phyloP scores from a whole-genome alignment of 1,284 basidiomycete genomes.

The Malassezia globosa region DNA sequence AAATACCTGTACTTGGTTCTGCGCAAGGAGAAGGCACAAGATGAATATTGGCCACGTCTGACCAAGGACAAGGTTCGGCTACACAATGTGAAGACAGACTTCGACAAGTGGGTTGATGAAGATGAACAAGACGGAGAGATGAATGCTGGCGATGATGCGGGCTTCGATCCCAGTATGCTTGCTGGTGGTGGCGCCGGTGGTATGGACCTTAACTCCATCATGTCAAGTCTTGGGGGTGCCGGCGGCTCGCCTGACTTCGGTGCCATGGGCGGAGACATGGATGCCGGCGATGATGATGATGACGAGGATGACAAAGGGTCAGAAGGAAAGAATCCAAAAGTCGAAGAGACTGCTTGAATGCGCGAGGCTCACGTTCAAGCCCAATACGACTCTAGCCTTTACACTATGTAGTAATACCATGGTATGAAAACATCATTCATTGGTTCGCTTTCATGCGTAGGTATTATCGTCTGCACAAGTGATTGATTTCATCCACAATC shows the following conservation, averaged over 20 bases:
- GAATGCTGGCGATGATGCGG: slow-evolving; percentile 25
- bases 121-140: slow-evolving; percentile 43
- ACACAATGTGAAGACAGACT: slow-evolving; percentile 48
- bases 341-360: background rate
- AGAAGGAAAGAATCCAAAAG: background rate
- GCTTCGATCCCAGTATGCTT: slow-evolving; percentile 22
- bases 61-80: slow-evolving; percentile 47
- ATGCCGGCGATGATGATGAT: slow-evolving; percentile 32
- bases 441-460: background rate
- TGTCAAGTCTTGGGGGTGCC: slow-evolving; percentile 23
- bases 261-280: slow-evolving; percentile 22
- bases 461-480: background rate
- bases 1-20: slow-evolving; percentile 42
- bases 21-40: slow-evolving; percentile 38
- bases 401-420: background rate
- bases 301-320: too few relatives aligned
- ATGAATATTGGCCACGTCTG: slow-evolving; percentile 47
- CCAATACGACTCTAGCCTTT: too few relatives aligned
- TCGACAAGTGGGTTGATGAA: slow-evolving; percentile 48
- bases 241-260: slow-evolving; percentile 27
- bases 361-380: background rate
- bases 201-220: slow-evolving; percentile 40
- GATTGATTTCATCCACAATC: slow-evolving; percentile 46
- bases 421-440: background rate
- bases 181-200: slow-evolving; percentile 48